A percentile compares a stretch with the other conserved stretches of the same genome.
Conservation (phyloP, 768 basidiomycete genomes). For the Cyclocybe aegerita region DNA sequence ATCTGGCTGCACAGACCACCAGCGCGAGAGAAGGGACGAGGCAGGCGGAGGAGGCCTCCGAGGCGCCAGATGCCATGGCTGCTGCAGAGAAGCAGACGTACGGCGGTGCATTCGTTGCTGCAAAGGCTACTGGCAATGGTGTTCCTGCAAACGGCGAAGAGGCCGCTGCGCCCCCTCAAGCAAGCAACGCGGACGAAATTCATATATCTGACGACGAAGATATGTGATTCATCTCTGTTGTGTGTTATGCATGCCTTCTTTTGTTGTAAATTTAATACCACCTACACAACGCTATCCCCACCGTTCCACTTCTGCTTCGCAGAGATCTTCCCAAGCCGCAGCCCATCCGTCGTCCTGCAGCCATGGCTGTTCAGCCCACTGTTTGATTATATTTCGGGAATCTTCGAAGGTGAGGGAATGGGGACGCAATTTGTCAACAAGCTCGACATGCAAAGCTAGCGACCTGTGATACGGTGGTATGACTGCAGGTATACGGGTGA, state of each 20-base stretch:
- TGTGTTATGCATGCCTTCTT: slow-evolving; percentile 9
- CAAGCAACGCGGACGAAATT: slow-evolving; percentile 77
- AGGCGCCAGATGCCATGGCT: slow-evolving; percentile 80
- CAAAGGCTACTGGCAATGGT: slow-evolving; percentile 47
- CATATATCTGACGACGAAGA: slow-evolving; percentile 87
- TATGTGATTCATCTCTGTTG: slow-evolving; percentile 27
- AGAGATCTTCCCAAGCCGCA: slow-evolving; percentile 75
- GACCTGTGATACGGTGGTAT: slow-evolving; percentile 69
- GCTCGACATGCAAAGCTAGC: slow-evolving; percentile 50
- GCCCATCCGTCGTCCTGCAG: slow-evolving; percentile 72
- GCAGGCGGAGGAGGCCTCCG: slow-evolving; percentile 42
- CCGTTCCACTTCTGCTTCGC: slow-evolving; percentile 70
- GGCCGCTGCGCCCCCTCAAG: slow-evolving; percentile 30
- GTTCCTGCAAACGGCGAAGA: slow-evolving; percentile 25
- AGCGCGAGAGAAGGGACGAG: slow-evolving; percentile 62
- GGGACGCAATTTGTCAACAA: slow-evolving; percentile 56
- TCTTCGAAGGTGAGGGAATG: slow-evolving; percentile 72
- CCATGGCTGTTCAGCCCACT: slow-evolving; percentile 71
- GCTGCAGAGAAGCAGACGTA: slow-evolving; percentile 70
- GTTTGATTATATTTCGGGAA: slow-evolving; percentile 57
- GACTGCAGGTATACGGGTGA: slow-evolving; percentile 52
- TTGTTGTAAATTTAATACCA: slow-evolving; percentile 17
- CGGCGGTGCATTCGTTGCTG: slow-evolving; percentile 68
- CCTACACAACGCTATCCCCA: slow-evolving; percentile 39
- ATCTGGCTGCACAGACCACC: slow-evolving; percentile 87